A percentile compares a stretch with the other conserved stretches of the same genome.
Evolutionary conservation across 202 grass and related monocot genomes (phyloP).

Genomic region (Zoysia matrella): DNA sequence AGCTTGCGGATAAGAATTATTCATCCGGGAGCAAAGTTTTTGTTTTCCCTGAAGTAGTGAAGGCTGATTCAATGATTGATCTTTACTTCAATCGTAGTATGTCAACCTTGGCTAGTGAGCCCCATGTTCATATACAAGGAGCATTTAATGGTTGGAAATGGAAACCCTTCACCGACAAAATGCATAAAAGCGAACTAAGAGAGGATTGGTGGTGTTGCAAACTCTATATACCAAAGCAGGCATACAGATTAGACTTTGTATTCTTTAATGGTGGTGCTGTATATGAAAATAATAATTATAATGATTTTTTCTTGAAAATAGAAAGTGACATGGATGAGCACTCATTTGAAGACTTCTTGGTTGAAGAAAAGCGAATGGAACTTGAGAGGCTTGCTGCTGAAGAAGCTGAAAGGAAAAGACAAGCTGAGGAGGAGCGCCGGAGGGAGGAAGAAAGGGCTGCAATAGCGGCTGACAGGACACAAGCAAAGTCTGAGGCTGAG

Average conservation of each 20-base stretch:
- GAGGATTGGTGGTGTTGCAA: constrained; percentile 96
- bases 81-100: constrained; percentile 73
- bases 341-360: constrained; percentile 80
- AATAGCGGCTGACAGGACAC: constrained; percentile 62
- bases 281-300: constrained; percentile 86
- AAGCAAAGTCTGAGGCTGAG: constrained; percentile 59
- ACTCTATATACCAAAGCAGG: constrained; percentile 86
- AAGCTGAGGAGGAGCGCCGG: constrained; percentile 60
- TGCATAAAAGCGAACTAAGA: constrained; percentile 69
- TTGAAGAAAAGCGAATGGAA: constrained; percentile 79
- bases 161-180: constrained; percentile 74
- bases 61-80: constrained; percentile 58
- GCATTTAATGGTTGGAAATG: constrained; percentile 96
- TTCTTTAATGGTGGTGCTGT: constrained; percentile 80
- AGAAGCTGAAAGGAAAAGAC: constrained; percentile 35
- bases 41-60: constrained; percentile 71
- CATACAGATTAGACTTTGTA: constrained; percentile 93
- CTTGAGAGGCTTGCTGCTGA: constrained; percentile 69
- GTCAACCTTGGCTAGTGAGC: constrained; percentile 62
- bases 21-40: constrained; percentile 62
- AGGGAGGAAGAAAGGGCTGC: constrained; percentile 71
- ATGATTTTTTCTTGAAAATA: constrained; percentile 73
- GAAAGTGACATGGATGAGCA: constrained; percentile 73
- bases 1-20: constrained; percentile 69
- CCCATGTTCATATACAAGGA: constrained; percentile 76